Conservation (phyloP, 108 stramenopile genomes). For the Fistulifera solaris region DNA sequence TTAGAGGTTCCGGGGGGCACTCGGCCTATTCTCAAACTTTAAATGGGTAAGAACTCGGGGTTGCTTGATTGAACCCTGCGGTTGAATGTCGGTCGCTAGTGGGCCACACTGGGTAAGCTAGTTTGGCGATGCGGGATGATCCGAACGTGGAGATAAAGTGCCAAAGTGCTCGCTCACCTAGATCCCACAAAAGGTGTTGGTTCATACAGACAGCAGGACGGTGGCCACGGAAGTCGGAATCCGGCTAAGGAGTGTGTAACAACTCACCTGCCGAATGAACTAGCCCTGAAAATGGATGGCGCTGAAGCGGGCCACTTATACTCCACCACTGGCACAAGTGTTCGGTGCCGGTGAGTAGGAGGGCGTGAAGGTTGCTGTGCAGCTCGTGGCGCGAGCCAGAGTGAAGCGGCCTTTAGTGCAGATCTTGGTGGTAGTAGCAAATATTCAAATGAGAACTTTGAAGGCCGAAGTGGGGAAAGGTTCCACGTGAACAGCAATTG, state of each 20-base stretch:
- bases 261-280: constrained; percentile 88
- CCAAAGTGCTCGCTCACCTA: constrained; percentile 93
- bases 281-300: constrained; percentile 96
- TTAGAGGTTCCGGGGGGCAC: no score
- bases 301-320: constrained; percentile 92
- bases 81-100: constrained; percentile 90
- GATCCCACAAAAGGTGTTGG: constrained; percentile 98
- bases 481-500: constrained; percentile 88
- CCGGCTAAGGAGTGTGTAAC: constrained; percentile 84
- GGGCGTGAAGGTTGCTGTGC: constrained; percentile 82
- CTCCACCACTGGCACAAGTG: constrained; percentile 59
- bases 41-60: constrained; percentile 90
- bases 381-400: constrained; percentile 84
- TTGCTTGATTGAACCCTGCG: constrained; percentile 89
- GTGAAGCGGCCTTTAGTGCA: constrained; percentile 91
- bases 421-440: constrained; percentile 97
- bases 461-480: constrained; percentile 86
- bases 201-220: constrained; percentile 96
- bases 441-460: constrained; percentile 95
- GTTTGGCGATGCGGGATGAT: constrained; percentile 97
- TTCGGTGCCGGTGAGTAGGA: constrained; percentile 74
- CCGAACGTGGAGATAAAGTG: constrained; percentile 95
- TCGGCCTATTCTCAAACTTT: constrained; percentile 97
- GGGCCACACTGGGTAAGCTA: constrained; percentile 96
- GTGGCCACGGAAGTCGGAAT: constrained; percentile 98